Conservation (phyloP, 2,329 filamentous ascomycete genomes). For the Bipolaris gigantea region DNA sequence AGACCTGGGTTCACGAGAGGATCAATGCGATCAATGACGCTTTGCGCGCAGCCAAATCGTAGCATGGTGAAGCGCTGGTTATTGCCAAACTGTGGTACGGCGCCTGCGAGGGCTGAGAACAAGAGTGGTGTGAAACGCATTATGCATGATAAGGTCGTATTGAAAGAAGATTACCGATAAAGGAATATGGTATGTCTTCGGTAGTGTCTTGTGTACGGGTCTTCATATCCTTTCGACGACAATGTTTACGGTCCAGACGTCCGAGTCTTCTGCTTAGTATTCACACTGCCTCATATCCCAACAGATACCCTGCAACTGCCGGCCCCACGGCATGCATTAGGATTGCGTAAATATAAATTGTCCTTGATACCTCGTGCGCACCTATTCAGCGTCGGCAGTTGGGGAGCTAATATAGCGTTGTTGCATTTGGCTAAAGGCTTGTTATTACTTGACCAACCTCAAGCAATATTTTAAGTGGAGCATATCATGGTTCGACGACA, state of each 20-base stretch:
- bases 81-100: constrained; percentile 25
- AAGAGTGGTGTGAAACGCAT: constrained; percentile 31
- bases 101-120: constrained; percentile 24
- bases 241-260: not conserved
- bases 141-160: not conserved
- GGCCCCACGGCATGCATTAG: not conserved
- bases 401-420: constrained; percentile 10
- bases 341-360: constrained; percentile 1
- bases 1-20: constrained; percentile 44
- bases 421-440: constrained; percentile 20
- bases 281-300: not conserved
- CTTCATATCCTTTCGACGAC: not conserved
- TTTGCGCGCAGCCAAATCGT: constrained; percentile 39
- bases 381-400: constrained; percentile 13
- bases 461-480: not conserved
- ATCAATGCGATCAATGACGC: constrained; percentile 38
- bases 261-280: no score
- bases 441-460: constrained; percentile 16
- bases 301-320: constrained; percentile 1
- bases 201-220: not conserved
- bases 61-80: constrained; percentile 30
- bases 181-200: not conserved
- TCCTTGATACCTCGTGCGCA: not conserved
- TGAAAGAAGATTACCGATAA: not conserved
- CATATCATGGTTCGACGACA: not conserved